Percentiles rank a stretch among this genome's conserved stretches.
Evolutionary conservation across 106 monocot species (phyloP).

Genomic region (Apostasia ramifera): DNA sequence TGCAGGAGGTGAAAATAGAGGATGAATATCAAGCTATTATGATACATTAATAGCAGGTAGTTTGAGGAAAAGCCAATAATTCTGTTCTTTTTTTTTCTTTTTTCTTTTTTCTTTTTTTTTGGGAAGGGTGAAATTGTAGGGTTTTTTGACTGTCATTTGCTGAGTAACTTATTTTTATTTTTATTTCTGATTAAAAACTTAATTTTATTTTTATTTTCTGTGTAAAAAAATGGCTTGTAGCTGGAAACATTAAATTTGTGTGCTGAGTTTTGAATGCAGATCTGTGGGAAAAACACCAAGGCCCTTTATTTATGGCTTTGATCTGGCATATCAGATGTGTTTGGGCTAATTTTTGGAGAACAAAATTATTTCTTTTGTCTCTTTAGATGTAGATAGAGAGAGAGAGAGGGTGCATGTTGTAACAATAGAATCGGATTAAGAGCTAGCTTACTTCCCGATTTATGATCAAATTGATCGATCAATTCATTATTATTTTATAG

Average conservation of each 20-base stretch:
- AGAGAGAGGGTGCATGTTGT: no score
- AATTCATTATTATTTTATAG: no score
- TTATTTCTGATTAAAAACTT: neutral
- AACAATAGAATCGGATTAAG: no score
- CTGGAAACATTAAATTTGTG: neutral
- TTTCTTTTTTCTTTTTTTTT: neutral
- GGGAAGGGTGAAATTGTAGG: neutral
- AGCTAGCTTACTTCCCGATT: no score
- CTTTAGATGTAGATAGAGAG: no score
- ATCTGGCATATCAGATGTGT: neutral
- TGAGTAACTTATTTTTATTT: neutral
- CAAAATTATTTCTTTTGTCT: no score
- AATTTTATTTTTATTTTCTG: neutral
- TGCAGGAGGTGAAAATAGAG: neutral
- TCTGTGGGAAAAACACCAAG: neutral
- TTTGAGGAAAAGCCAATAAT: neutral
- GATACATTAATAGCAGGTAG: neutral
- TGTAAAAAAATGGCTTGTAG: neutral
- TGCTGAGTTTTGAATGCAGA: constrained; percentile 1
- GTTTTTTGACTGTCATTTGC: neutral
- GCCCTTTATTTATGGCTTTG: neutral
- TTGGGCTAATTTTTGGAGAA: no score
- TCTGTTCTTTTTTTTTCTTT: neutral
- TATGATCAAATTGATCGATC: no score
- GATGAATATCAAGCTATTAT: neutral